Evolutionary conservation across 2,329 filamentous ascomycete species (phyloP).

Genomic region (Pseudogymnoascus sp.): DNA sequence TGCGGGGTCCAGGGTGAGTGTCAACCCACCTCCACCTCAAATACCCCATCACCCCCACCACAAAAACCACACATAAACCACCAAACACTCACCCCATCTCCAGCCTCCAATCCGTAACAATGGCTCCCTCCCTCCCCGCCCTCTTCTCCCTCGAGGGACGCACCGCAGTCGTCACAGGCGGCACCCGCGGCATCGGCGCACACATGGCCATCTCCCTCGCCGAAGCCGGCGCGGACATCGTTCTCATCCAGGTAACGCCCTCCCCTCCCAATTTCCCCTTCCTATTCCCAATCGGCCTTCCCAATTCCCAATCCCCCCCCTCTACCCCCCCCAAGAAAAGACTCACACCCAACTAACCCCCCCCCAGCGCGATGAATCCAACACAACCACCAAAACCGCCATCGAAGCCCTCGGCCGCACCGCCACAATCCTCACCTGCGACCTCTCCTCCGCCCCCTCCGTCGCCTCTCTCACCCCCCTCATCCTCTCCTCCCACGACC

Average conservation of each 20-base stretch:
- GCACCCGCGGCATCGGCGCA: conserved; percentile 33
- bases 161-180: conserved; percentile 33
- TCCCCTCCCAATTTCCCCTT: too few species aligned
- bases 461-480: conserved; percentile 53
- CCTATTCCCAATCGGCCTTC: not conserved
- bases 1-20: not conserved
- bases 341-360: not conserved
- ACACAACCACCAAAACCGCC: conserved; percentile 45
- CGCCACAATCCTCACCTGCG: conserved; percentile 59
- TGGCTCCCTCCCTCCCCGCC: conserved; percentile 1
- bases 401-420: conserved; percentile 60
- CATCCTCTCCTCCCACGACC: conserved; percentile 48
- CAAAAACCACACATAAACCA: not conserved
- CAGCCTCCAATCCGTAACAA: not conserved
- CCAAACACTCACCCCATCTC: not conserved
- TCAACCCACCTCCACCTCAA: not conserved
- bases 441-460: conserved; percentile 54
- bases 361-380: conserved; percentile 23
- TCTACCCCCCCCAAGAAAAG: too few species aligned
- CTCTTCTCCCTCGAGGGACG: conserved; percentile 31
- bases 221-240: conserved; percentile 33
- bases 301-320: not conserved
- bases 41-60: not conserved
- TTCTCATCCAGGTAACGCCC: conserved; percentile 31
- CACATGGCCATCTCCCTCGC: conserved; percentile 32